Evolutionary conservation across 1,284 basidiomycete genomes (phyloP).

Genomic region (Prillingera fragicola): DNA sequence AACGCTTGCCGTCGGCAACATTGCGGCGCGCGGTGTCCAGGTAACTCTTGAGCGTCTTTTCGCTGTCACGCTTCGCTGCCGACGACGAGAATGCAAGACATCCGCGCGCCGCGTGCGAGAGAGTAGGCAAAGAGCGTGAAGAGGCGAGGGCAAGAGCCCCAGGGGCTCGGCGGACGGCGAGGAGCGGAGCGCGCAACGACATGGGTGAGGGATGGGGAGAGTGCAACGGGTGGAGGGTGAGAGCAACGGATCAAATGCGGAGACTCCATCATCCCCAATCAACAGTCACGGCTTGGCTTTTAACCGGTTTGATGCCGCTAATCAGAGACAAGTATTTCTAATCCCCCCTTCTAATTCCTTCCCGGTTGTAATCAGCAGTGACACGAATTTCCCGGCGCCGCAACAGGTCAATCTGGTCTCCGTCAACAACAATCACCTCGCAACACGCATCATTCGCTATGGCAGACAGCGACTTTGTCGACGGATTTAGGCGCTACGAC

Average conservation of each 20-base stretch:
- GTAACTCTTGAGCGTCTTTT: no score
- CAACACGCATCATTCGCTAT: not conserved
- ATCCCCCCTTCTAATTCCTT: no score
- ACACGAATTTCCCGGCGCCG: no score
- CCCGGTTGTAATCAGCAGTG: no score
- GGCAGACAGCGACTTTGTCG: not conserved
- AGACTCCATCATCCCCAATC: not conserved
- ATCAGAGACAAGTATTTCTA: no score
- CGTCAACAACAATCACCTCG: not conserved
- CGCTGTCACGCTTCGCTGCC: no score
- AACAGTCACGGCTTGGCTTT: no score
- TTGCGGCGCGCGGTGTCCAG: slow-evolving; percentile 3
- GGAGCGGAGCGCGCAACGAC: not conserved
- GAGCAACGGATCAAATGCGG: not conserved
- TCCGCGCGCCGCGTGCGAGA: no score
- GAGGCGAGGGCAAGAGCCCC: not conserved
- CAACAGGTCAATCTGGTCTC: no score
- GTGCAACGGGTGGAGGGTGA: not conserved
- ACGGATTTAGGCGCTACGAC: slow-evolving; percentile 19
- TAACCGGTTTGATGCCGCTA: no score
- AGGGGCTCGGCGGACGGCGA: not conserved
- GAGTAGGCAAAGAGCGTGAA: not conserved
- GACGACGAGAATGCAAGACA: no score
- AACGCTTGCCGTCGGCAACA: slow-evolving; percentile 7
- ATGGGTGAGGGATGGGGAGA: not conserved